Evolutionary conservation across 2,329 filamentous ascomycete species (phyloP).

Genomic region (Exophiala sideris): DNA sequence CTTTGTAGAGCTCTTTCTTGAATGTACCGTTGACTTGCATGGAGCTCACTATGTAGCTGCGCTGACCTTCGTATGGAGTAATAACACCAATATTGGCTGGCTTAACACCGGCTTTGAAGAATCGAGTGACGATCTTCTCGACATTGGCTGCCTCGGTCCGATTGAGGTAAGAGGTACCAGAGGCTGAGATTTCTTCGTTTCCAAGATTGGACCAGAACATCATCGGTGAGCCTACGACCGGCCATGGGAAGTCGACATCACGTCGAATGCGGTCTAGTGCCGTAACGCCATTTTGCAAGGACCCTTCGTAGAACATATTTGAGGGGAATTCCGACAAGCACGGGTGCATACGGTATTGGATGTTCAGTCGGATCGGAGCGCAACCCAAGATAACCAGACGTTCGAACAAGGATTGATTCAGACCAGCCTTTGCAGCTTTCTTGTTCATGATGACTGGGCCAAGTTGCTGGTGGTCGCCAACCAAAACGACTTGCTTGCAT

Average conservation of each 20-base stretch:
- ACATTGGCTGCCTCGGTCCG: constrained; percentile 96
- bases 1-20: constrained; percentile 98
- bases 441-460: constrained; percentile 99
- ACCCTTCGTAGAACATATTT: constrained; percentile 99
- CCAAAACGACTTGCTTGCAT: constrained; percentile 98
- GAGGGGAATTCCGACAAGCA: constrained; percentile 96
- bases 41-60: constrained; percentile 97
- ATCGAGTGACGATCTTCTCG: constrained; percentile 96
- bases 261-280: constrained; percentile 81
- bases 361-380: constrained; percentile 86
- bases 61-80: constrained; percentile 96
- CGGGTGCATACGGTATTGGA: constrained; percentile 98
- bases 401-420: constrained; percentile 98
- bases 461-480: constrained; percentile 96
- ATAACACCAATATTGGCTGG: constrained; percentile 94
- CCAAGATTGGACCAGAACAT: constrained; percentile 99
- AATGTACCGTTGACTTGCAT: constrained; percentile 98
- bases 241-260: constrained; percentile 98
- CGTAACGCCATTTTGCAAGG: constrained; percentile 92
- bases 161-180: constrained; percentile 96
- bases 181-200: constrained; percentile 96
- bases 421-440: constrained; percentile 93
- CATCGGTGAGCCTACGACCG: constrained; percentile 90
- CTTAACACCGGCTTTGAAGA: constrained; percentile 98
- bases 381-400: constrained; percentile 89